Conservation (phyloP, 2,329 filamentous ascomycete genomes). For the Aspergillus pseudonomiae region DNA sequence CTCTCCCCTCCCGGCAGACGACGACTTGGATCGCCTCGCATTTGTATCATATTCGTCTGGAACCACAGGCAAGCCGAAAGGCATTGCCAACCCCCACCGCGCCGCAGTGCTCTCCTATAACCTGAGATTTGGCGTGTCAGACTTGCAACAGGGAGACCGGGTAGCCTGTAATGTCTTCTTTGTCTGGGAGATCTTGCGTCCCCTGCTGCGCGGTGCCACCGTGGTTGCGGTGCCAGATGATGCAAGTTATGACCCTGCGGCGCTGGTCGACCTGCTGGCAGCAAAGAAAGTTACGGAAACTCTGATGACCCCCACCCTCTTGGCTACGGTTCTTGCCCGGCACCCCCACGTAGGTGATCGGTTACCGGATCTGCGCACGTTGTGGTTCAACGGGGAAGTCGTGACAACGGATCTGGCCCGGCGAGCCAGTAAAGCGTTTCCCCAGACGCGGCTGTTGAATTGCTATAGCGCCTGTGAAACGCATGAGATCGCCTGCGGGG, state of each 20-base stretch:
- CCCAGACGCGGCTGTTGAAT: conserved; percentile 71
- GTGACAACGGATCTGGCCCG: conserved; percentile 76
- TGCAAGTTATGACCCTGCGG: conserved; percentile 74
- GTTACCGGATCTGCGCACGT: conserved; percentile 67
- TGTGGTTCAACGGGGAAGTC: conserved; percentile 84
- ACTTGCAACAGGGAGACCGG: conserved; percentile 71
- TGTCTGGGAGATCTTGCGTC: conserved; percentile 80
- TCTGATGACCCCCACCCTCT: conserved; percentile 78
- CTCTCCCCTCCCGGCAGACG: conserved; percentile 59
- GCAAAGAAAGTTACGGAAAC: conserved; percentile 73
- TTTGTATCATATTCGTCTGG: conserved; percentile 83
- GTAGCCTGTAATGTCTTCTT: conserved; percentile 91
- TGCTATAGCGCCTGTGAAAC: conserved; percentile 84
- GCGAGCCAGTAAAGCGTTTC: conserved; percentile 68
- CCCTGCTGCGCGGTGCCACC: conserved; percentile 74
- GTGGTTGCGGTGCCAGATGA: conserved; percentile 76
- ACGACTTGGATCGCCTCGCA: conserved; percentile 72
- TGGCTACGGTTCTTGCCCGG: conserved; percentile 72
- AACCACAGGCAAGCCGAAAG: conserved; percentile 78
- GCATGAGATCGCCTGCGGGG: conserved; percentile 76
- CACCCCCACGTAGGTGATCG: conserved; percentile 66
- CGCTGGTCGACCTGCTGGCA: conserved; percentile 71
- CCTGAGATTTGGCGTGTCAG: conserved; percentile 69
- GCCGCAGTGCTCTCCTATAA: conserved; percentile 75
- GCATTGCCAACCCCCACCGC: conserved; percentile 77